Conservation (phyloP, 2,329 filamentous ascomycete genomes). For the Alternaria triticina region DNA sequence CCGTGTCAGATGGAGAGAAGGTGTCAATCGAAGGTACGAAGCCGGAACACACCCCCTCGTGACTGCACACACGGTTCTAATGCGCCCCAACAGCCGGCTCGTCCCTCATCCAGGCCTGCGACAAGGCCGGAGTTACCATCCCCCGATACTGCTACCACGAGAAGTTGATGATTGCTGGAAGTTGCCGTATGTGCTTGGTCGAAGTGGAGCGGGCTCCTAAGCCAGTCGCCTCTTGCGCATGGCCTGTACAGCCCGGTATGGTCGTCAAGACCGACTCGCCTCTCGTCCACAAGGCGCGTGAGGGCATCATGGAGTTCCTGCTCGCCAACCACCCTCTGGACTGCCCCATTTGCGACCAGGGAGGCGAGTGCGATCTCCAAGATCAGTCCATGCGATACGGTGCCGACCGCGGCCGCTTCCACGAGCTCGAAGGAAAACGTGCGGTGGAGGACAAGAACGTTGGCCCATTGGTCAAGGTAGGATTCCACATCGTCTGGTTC, state of each 20-base stretch:
- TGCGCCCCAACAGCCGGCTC: conserved; percentile 74
- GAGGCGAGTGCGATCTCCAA: conserved; percentile 98
- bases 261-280: conserved; percentile 98
- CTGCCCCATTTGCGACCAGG: conserved; percentile 97
- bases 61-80: conserved; percentile 34
- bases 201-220: conserved; percentile 97
- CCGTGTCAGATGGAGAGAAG: conserved; percentile 85
- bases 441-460: conserved; percentile 99
- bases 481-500: not conserved
- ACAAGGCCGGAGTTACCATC: conserved; percentile 91
- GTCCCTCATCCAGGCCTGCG: conserved; percentile 97
- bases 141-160: conserved; percentile 99
- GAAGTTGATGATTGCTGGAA: conserved; percentile 99
- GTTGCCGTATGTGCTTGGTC: conserved; percentile 99
- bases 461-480: conserved; percentile 85
- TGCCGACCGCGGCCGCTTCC: conserved; percentile 93
- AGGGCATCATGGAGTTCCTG: conserved; percentile 99
- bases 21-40: conserved; percentile 90
- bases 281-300: conserved; percentile 93
- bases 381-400: conserved; percentile 99
- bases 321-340: conserved; percentile 95
- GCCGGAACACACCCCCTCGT: conserved; percentile 7
- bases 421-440: conserved; percentile 94
- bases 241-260: conserved; percentile 98
- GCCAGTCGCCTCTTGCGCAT: conserved; percentile 96